Base-by-base conservation (phyloP, 345 rosid genomes). In the Salix udensis region DNA sequence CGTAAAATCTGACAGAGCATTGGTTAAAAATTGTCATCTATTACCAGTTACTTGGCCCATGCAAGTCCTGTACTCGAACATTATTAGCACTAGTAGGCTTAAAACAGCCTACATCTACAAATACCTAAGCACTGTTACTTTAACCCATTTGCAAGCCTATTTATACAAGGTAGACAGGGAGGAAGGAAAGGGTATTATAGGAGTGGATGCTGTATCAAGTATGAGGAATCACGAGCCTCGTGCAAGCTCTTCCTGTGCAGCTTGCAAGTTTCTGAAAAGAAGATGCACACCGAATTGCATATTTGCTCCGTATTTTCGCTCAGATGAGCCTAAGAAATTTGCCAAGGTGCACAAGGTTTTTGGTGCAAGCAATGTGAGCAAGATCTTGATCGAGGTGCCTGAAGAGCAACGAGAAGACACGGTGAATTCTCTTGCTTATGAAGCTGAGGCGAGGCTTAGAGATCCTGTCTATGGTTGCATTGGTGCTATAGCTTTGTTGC, bases 401-500 rank as follows among this genome's bases (percentile, higher is more conserved):
- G 94, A 89, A 78, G 92, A 91, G 82, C 97, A 95, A 71, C 88
- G 99, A 2, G 92, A 93, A 80, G 99, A 93, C 67, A 87, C 99
- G 0, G 96, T 88, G 58, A 91, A 93, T 72, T 93, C 99, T 0
- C 86, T 95, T 60, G 94, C 91, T 5, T 95, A 88, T 3, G 98
- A 95, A 72, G 98, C 98, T 4, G 98, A 93, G 77, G 97, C 89
- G 3, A 87, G 98, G 88, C 93, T 95, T 2, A 78, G 84, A 73
- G 98, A 95, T 78, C 98, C 98, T 18, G 92, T 93, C 73, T 90
- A 93, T 18, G 98, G 98, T 30, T 93, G 98, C 86, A 92, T 93
- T 72, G 98, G 98, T 31, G 94, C 97, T 53, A 91, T 95, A 31
- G 94, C 96, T 73, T 67, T 88, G 77, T 79, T 91, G 48, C 97